Base-by-base conservation (phyloP, 169 alveolate genomes). In the Plasmodium knowlesi region DNA sequence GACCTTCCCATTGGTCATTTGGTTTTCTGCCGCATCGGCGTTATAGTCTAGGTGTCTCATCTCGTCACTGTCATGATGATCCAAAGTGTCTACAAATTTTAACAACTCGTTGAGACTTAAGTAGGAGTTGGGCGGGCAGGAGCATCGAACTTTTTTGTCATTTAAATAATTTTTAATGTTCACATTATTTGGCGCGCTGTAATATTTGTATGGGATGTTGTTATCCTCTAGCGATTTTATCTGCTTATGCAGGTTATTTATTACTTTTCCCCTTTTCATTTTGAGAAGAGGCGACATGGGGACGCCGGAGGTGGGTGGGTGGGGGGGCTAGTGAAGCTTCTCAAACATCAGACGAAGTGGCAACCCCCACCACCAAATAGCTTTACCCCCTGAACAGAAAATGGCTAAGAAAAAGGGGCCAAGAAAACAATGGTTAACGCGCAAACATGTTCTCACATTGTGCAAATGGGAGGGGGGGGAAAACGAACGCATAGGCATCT, bases 101-200 rank as follows among this genome's bases (percentile, higher is more conserved):
- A 80, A 5, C 53, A 89, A 89, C 25, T 80, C 91, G 53, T 89
- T 81, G 70, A 89, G 83, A 25, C 90, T 79, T 81, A 89, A 22
- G 76, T 89, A 89, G 1, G 83, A 53, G 73, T 81, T 70, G 53
- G 89, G 28, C 74, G 81, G 76, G 70, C 82, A 81, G 25, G 43
- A 61, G 37, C 28, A 80, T 39, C 43, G 67, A 14, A 89, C 39
- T 10, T 81, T 70, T 28, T 73, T 89, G 43, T 79, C 89, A 37
- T 30, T 70, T 80, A 89, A 89, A 81, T 89, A 89, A 46, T 89
- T 89, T n/a, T 12, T 72, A 80, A 89, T 89, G n/a, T 89, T 89
- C 72, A 78, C 71, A 9, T 89, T 89, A 81, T 89, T 57, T 41
- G 90, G 43, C 5, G 94, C 79, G 76, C 54, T 78, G 53, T 81